Evolutionary conservation across 140 eudicot species (phyloP), one percentile per base, ranked within the genome.

Genomic region (Cichorium intybus): DNA sequence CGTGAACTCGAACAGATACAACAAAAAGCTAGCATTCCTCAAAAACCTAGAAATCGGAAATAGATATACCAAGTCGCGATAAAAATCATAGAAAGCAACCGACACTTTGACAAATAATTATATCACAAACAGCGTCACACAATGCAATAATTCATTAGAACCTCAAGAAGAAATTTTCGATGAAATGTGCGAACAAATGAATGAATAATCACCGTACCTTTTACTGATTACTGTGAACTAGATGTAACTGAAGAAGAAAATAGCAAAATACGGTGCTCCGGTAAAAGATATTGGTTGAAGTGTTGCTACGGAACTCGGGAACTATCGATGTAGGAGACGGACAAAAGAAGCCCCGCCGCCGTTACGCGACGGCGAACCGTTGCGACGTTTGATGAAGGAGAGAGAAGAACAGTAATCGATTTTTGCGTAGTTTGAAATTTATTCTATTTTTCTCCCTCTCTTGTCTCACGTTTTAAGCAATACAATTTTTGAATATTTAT

Each of bases 321-420:
- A 51, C 16, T 14, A 2, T 53, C 35, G 14, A 22, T 20, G 71
- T 68, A 33, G 61, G 24, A 16, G 24, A 24, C 16, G 15, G 51
- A 68, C 18, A 12, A 59, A 58, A 63, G 49, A 59, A 57, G 68
- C 43, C 41, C 60, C 52, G 75, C 80, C 93, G 81, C 75, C 87
- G 87, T 16, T 33, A 51, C 62, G 55, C 79, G 78, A 65, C 88
- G 88, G 86, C 78, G 87, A 82, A 78, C 94, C 82, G 94, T 85
- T 82, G 80, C 58, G 72, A 66, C 37, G 76, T 57, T 77, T 79
- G 86, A 68, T 61, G 79, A 22, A 56, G 46, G 70, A 65, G 64
- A 54, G 73, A 64, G 74, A 65, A 60, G 62, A 54, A 62, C 63
- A 70, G 24, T 49, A 15, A 12, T 2, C 12, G 69, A 51, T 53